Evolutionary conservation across 352 stramenopile species (phyloP), one percentile per base, ranked within the genome.

Genomic region (Phytophthora sansomeana): DNA sequence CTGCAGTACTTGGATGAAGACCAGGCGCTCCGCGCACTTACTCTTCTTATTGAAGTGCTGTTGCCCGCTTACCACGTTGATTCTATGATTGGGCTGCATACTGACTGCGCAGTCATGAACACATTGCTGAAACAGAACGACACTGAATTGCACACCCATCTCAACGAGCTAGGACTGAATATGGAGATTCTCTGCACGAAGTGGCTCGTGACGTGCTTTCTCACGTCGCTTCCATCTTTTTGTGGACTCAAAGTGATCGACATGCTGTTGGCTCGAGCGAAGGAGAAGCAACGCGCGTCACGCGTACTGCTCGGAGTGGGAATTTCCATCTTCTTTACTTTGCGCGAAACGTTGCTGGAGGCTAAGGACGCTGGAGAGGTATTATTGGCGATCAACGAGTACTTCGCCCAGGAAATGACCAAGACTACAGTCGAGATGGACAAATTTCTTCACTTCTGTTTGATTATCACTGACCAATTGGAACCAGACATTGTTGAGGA

Each of bases 121-220:
- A 91, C 84, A 10, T 67, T 93, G n/a, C 44, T 95, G 44, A 69
- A 66, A 13, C 87, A 93, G 46, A 95, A 95, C 30, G 87, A 95
- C 48, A 63, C 75, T 10, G 81, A 92, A 17, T 66, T 95, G n/a
- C 81, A 92, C 39, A 35, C 67, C 1, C 83, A 93, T 50, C 68
- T 95, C 46, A 80, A 83, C 28, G 83, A 89, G 28, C 72, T 92
- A 7, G 87, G 87, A 0, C 65, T 95, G 42, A 95, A 95, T 64
- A 95, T 95, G 87, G 87, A 95, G 53, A 92, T 95, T 52, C 62
- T 95, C 24, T 95, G 87, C 70, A 95, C 87, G 2, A 93, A 95
- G 57, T 95, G 87, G 87, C 82, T 95, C n/a, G 85, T 95, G 36
- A 93, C 87, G 41, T 93, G 83, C 58, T 95, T 93, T 60, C 74